Conservation (phyloP, 345 rosid species). For the Rhodamnia argentea region DNA sequence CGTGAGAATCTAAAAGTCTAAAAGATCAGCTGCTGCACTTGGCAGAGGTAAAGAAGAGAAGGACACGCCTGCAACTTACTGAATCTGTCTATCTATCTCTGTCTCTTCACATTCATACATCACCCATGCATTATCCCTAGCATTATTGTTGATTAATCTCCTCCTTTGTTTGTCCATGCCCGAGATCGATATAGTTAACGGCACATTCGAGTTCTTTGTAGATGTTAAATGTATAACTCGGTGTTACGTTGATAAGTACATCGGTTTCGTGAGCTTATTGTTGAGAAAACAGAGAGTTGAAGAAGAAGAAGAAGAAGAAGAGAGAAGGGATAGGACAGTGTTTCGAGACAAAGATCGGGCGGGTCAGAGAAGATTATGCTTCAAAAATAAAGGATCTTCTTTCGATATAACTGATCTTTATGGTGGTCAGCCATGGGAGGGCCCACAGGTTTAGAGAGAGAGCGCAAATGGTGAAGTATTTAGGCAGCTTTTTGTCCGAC, state of each 20-base stretch:
- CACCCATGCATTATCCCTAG: not conserved
- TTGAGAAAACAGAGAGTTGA: not conserved
- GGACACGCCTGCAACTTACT: slow-evolving; percentile 10
- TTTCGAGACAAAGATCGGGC: not conserved
- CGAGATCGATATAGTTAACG: not conserved
- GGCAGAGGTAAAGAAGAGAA: slow-evolving; percentile 22
- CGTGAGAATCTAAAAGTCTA: slow-evolving; percentile 65
- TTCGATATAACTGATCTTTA: not conserved
- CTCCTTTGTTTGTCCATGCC: not conserved
- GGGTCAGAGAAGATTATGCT: not conserved
- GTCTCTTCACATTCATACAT: not conserved
- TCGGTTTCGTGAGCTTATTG: not conserved
- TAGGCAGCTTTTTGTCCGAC: slow-evolving; percentile 44
- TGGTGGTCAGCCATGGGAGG: not conserved
- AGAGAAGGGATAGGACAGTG: not conserved
- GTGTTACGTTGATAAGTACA: not conserved
- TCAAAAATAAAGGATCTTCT: not conserved
- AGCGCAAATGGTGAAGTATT: slow-evolving; percentile 22
- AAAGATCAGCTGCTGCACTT: not conserved
- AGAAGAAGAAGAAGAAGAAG: not conserved
- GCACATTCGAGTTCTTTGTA: not conserved
- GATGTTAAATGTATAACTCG: not conserved
- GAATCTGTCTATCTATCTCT: not conserved
- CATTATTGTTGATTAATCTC: not conserved
- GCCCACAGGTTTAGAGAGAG: not conserved